phyloP scores from a whole-genome alignment of 768 basidiomycete species.

The Amylocystis lapponica region DNA sequence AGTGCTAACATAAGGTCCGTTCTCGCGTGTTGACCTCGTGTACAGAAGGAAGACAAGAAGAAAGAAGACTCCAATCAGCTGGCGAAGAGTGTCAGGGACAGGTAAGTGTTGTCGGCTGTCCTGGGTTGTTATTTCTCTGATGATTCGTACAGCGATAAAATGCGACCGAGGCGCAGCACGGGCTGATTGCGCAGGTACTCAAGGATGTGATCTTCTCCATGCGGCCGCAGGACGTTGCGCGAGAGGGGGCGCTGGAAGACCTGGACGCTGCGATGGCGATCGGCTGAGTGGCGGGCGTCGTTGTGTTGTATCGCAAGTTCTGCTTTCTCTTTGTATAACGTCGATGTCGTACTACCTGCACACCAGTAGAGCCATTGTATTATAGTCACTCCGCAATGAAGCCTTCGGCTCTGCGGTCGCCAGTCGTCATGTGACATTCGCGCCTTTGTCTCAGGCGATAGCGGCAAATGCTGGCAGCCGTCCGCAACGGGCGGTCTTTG shows the following conservation, averaged over 20 bases:
- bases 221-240: conserved; percentile 23
- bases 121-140: background rate
- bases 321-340: no score
- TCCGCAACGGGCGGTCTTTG: no score
- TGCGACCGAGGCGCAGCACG: conserved; percentile 92
- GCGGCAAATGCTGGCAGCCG: no score
- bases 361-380: no score
- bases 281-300: conserved; percentile 18
- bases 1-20: conserved; percentile 37
- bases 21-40: background rate
- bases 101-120: conserved; percentile 41
- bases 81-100: conserved; percentile 86
- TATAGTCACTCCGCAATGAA: no score
- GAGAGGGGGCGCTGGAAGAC: conserved; percentile 19
- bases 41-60: conserved; percentile 60
- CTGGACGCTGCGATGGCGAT: conserved; percentile 35
- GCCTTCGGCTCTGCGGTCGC: no score
- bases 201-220: conserved; percentile 88
- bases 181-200: conserved; percentile 87
- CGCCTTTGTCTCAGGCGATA: no score
- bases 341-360: no score
- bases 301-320: no score
- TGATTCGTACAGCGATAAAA: conserved; percentile 62
- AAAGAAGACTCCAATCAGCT: conserved; percentile 80
- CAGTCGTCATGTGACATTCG: no score